phyloP scores from a whole-genome alignment of 2,329 filamentous ascomycete genomes.

The Sarocladium brachiariae region DNA sequence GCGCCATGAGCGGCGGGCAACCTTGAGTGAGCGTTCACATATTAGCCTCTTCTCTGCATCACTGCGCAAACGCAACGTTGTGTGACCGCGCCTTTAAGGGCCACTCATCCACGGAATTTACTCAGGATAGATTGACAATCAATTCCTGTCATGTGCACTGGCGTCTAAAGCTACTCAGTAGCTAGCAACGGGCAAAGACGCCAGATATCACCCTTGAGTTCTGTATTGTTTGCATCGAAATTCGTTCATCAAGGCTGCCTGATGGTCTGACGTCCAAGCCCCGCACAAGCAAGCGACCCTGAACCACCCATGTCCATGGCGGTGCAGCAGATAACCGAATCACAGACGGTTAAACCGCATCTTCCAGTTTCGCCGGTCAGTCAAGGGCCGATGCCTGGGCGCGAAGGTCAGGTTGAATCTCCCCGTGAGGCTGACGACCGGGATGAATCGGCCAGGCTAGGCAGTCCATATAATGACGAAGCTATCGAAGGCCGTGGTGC shows the following conservation, averaged over 20 bases:
- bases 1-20: background rate
- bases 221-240: background rate
- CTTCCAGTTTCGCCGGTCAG: conserved; percentile 3
- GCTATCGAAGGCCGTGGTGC: background rate
- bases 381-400: conserved; percentile 21
- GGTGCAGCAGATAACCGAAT: background rate
- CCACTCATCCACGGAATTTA: no score
- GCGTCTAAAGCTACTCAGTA: background rate
- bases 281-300: background rate
- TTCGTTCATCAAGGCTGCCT: background rate
- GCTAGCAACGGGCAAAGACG: background rate
- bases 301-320: background rate
- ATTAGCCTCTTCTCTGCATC: no score
- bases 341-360: conserved; percentile 10
- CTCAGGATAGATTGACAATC: background rate
- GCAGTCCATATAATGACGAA: conserved; percentile 2
- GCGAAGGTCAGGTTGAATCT: background rate
- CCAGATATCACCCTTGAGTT: background rate
- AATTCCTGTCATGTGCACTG: background rate
- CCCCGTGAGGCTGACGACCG: conserved; percentile 27
- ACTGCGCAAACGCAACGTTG: background rate
- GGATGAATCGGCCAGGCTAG: conserved; percentile 11
- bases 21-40: no score
- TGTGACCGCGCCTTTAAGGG: background rate
- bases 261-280: background rate